phyloP scores from a whole-genome alignment of 768 basidiomycete genomes.

The Lactarius hengduanensis region DNA sequence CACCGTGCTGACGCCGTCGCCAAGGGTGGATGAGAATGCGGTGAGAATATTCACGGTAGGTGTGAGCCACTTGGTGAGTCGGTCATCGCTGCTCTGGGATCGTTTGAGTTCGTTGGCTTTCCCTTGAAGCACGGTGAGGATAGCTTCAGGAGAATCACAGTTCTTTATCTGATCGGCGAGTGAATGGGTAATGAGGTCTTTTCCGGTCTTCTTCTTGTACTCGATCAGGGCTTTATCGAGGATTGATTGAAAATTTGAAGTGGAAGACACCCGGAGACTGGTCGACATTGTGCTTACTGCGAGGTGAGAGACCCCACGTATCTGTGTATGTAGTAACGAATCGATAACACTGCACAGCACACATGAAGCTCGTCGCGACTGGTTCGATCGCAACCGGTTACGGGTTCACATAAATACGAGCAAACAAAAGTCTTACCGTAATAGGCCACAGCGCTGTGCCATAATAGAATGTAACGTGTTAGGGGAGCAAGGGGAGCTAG shows the following conservation, averaged over 20 bases:
- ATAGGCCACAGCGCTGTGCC: too few species aligned
- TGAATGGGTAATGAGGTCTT: neutral
- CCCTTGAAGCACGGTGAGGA: neutral
- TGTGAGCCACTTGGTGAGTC: neutral
- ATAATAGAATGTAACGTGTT: too few species aligned
- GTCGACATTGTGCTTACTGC: neutral
- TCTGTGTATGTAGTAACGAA: too few species aligned
- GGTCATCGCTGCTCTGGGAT: neutral
- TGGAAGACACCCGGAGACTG: neutral
- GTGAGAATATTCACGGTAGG: neutral
- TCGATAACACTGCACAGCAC: too few species aligned
- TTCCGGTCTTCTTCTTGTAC: neutral
- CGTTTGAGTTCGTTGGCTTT: neutral
- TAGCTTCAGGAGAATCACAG: slow-evolving; percentile 1
- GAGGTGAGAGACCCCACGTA: too few species aligned
- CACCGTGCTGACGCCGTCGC: neutral
- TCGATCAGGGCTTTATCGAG: neutral
- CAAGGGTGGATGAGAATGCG: neutral
- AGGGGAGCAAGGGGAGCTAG: too few species aligned
- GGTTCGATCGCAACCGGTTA: too few species aligned
- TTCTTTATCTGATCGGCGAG: neutral
- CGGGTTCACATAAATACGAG: too few species aligned
- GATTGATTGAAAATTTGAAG: neutral
- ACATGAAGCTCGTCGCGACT: too few species aligned
- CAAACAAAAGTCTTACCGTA: too few species aligned